These are phyloP conservation scores for Zymoseptoria tritici DNA, from an alignment of 2,329 filamentous ascomycete genomes.

Conservation along the genomic window DNA sequence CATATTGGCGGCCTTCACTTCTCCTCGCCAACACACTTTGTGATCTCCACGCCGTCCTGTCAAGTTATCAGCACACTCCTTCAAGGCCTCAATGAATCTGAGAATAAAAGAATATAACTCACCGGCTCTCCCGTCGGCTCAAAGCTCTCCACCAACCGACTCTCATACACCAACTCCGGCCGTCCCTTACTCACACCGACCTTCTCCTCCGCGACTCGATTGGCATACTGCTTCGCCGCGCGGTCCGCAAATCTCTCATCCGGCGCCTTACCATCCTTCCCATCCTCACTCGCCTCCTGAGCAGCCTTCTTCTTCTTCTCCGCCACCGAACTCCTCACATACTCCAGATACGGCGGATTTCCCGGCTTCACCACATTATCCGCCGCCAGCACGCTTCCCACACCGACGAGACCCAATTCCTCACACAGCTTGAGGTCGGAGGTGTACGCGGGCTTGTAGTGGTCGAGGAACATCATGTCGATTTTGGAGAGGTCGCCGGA, in stretches of 20 bases:
- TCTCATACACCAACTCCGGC: slow-evolving; percentile 60
- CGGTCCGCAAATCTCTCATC: slow-evolving; percentile 38
- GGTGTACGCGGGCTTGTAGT: slow-evolving; percentile 70
- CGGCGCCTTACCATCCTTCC: slow-evolving; percentile 23
- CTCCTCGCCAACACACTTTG: slow-evolving; percentile 44
- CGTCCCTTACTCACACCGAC: slow-evolving; percentile 46
- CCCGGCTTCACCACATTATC: slow-evolving; percentile 67
- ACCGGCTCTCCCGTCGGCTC: slow-evolving; percentile 61
- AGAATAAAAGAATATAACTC: slow-evolving; percentile 29
- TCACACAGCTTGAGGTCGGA: slow-evolving; percentile 72
- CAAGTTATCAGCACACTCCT: slow-evolving; percentile 12
- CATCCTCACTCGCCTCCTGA: slow-evolving; percentile 20
- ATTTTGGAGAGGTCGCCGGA: slow-evolving; percentile 50
- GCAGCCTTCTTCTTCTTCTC: slow-evolving; percentile 49
- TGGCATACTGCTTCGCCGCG: slow-evolving; percentile 43
- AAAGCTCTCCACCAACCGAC: slow-evolving; percentile 55
- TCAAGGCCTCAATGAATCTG: not conserved
- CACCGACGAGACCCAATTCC: slow-evolving; percentile 55
- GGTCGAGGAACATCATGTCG: slow-evolving; percentile 71
- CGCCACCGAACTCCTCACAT: slow-evolving; percentile 57
- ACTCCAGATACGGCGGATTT: slow-evolving; percentile 63
- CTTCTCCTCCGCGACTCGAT: slow-evolving; percentile 40
- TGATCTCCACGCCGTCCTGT: slow-evolving; percentile 62
- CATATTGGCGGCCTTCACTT: not conserved
- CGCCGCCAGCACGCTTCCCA: slow-evolving; percentile 57